These are phyloP conservation scores for Penicillium sclerotiorum DNA, from an alignment of 2,329 filamentous ascomycete genomes.

Conservation along the genomic window DNA sequence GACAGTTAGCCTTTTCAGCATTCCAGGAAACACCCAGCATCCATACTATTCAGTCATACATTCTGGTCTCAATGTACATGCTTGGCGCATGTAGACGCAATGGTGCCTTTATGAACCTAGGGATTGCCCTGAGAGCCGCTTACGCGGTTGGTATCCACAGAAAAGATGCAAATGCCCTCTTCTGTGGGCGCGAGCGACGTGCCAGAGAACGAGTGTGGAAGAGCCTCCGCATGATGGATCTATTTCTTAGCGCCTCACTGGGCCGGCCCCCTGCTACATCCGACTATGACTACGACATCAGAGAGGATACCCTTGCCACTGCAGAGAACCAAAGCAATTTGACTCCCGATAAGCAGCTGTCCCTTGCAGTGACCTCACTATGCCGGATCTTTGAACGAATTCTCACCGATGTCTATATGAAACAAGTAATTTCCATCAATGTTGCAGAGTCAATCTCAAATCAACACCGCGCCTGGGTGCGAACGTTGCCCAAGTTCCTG, in stretches of 20 bases:
- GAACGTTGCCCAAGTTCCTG: constrained; percentile 46
- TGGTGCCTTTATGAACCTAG: constrained; percentile 56
- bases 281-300: constrained; percentile 50
- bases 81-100: constrained; percentile 55
- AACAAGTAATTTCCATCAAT: constrained; percentile 45
- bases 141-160: constrained; percentile 57
- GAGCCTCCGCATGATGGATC: constrained; percentile 54
- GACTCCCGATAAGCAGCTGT: constrained; percentile 45
- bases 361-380: constrained; percentile 50
- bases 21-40: constrained; percentile 54
- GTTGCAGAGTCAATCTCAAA: constrained; percentile 47
- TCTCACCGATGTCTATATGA: constrained; percentile 47
- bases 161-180: constrained; percentile 55
- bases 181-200: constrained; percentile 45
- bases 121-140: constrained; percentile 54
- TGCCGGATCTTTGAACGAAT: constrained; percentile 48
- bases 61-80: constrained; percentile 56
- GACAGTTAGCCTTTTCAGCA: constrained; percentile 48
- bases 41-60: constrained; percentile 55
- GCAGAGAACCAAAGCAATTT: constrained; percentile 20
- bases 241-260: constrained; percentile 55
- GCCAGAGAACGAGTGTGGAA: constrained; percentile 56
- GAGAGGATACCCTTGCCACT: constrained; percentile 37
- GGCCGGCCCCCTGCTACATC: constrained; percentile 58
- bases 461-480: constrained; percentile 47